These are phyloP conservation scores for Isoetes taiwanensis DNA, from an alignment of 75 land plant genomes.

Conservation along the genomic window DNA sequence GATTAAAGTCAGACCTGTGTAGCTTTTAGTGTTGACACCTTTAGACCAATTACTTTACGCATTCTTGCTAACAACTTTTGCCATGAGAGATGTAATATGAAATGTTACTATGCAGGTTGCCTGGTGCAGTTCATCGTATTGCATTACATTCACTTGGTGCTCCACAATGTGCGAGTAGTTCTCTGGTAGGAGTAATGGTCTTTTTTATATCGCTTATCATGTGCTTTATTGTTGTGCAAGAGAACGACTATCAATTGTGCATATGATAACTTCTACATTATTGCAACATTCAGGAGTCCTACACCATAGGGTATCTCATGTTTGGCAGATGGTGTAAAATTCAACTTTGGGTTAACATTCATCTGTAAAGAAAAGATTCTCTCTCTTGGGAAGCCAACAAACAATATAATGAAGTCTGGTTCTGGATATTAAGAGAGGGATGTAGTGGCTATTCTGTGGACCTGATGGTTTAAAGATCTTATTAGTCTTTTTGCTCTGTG, in stretches of 20 bases:
- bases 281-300: neutral
- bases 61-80: neutral
- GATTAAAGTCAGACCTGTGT: neutral
- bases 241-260: neutral
- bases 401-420: neutral
- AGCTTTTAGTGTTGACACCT: neutral
- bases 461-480: neutral
- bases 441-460: neutral
- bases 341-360: neutral
- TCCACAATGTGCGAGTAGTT: conserved; percentile 60
- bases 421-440: neutral
- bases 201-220: no score
- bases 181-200: conserved; percentile 35
- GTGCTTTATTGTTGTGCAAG: neutral
- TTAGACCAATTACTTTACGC: neutral
- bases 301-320: conserved; percentile 4
- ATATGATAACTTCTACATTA: neutral
- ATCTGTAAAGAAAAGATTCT: neutral
- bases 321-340: neutral
- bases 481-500: neutral
- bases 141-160: conserved; percentile 85
- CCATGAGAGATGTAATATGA: no score
- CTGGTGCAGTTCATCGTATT: conserved; percentile 35
- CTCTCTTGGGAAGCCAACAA: neutral
- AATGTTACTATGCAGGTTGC: conserved; percentile 39